phyloP scores from a whole-genome alignment of 2,329 filamentous ascomycete genomes.

The Tolypocladium sp. region DNA sequence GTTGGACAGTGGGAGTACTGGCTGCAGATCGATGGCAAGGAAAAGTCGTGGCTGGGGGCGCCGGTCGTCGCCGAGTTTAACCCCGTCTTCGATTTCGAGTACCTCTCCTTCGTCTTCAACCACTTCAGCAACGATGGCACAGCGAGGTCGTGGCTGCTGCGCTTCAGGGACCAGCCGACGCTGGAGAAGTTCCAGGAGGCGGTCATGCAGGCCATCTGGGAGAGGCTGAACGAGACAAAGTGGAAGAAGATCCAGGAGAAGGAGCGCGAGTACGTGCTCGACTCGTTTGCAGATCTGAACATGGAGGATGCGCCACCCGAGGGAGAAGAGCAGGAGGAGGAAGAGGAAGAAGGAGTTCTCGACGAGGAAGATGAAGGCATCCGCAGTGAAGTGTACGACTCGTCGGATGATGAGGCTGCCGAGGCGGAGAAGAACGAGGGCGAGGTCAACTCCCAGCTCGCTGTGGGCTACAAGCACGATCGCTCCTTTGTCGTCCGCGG shows the following conservation, averaged over 20 bases:
- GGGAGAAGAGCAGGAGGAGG: slow-evolving; percentile 44
- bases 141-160: slow-evolving; percentile 89
- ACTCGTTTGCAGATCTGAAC: slow-evolving; percentile 88
- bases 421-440: slow-evolving; percentile 68
- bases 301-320: slow-evolving; percentile 67
- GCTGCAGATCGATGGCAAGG: slow-evolving; percentile 71
- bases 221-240: slow-evolving; percentile 87
- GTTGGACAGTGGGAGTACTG: slow-evolving; percentile 91
- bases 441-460: slow-evolving; percentile 86
- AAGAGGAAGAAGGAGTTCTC: slow-evolving; percentile 49
- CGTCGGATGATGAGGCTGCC: slow-evolving; percentile 59
- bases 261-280: slow-evolving; percentile 87
- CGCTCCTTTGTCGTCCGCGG: slow-evolving; percentile 94
- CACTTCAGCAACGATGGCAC: slow-evolving; percentile 83
- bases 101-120: slow-evolving; percentile 98
- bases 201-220: slow-evolving; percentile 92
- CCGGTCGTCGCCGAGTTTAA: slow-evolving; percentile 85
- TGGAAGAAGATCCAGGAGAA: slow-evolving; percentile 90
- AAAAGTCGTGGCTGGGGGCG: slow-evolving; percentile 80
- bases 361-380: slow-evolving; percentile 57
- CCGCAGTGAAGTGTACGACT: slow-evolving; percentile 59
- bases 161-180: slow-evolving; percentile 75
- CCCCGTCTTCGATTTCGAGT: slow-evolving; percentile 98
- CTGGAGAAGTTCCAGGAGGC: slow-evolving; percentile 87
- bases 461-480: slow-evolving; percentile 95